Base-by-base conservation (phyloP, 1,284 basidiomycete species). In the Cryptococcus wingfieldii region DNA sequence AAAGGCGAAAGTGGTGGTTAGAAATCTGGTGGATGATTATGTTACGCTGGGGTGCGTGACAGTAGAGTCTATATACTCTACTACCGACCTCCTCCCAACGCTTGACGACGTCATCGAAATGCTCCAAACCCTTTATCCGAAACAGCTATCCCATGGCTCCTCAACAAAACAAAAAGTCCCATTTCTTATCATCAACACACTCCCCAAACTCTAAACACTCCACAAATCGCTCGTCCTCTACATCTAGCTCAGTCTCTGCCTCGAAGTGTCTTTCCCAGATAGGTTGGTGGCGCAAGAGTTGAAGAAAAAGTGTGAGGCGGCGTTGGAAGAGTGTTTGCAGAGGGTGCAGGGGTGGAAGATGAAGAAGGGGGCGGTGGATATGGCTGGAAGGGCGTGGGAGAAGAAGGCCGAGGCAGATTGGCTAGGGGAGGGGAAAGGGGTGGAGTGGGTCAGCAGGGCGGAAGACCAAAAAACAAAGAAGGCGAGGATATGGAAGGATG, bases 201-300 rank as follows among this genome's bases (percentile, higher is more conserved):
- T 76, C 37, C 75, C 74, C 5, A 66, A 73, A n/a, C 79, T 98
- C 39, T 94, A 98, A 75, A 81, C 82, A 2, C 76, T 93, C 53
- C 94, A 98, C 76, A 87, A 88, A 65, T 78, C 84, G 16, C 71
- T 94, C 27, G 85, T 88, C 16, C 66, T 89, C 18, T 98, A 98
- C 74, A 79, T 91, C 52, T 98, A 95, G 95, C 81, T 96, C 56
- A 81, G 82, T 25, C 87, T 85, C 75, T 84, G 94, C n/a, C 82
- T 86, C 49, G 82, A 85, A 1, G 79, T 92, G 47, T 81, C 84
- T 12, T 98, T 90, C 72, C 79, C 83, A 16, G 82, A 88, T 38
- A 77, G 81, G 34, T 72, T 78, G 10, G 75, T 80, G 42, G 86
- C 84, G 1, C 68, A 77, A 5, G 74, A 71, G 44, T 68, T 88